Conservation (phyloP, 176 grass and related monocot genomes). For the Musa itinerans region DNA sequence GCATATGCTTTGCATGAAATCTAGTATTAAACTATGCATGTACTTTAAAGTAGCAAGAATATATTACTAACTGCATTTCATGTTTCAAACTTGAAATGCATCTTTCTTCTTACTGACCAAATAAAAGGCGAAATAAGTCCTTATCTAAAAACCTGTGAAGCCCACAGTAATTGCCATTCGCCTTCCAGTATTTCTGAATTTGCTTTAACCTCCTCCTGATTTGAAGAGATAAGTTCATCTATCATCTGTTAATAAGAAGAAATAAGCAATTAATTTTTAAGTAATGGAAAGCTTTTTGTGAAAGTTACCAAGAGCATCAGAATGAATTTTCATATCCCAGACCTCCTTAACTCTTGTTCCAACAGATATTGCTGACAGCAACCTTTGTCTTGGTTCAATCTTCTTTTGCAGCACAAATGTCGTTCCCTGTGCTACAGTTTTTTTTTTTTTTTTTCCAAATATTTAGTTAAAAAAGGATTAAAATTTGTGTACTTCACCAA, state of each 20-base stretch:
- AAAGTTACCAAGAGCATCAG: background rate
- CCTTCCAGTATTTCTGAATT: slow-evolving; percentile 48
- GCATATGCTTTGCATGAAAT: no score
- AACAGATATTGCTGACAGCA: slow-evolving; percentile 68
- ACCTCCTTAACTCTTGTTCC: slow-evolving; percentile 49
- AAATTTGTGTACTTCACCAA: slow-evolving; percentile 22
- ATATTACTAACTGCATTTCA: no score
- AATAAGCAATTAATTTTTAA: background rate
- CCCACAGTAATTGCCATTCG: slow-evolving; percentile 90
- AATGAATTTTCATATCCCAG: slow-evolving; percentile 10
- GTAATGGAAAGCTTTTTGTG: background rate
- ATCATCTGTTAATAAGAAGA: slow-evolving; percentile 40
- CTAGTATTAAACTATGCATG: no score
- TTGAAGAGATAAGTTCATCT: slow-evolving; percentile 49
- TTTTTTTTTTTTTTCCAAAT: background rate
- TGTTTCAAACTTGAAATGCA: no score
- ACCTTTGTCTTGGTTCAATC: slow-evolving; percentile 63
- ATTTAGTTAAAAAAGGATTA: slow-evolving; percentile 24
- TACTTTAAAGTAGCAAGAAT: no score
- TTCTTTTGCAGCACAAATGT: slow-evolving; percentile 69
- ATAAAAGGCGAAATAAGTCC: background rate
- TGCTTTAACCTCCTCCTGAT: slow-evolving; percentile 21
- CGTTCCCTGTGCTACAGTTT: slow-evolving; percentile 93
- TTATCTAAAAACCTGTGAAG: slow-evolving; percentile 51
- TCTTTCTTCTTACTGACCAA: no score